These are phyloP conservation scores for Colletotrichum endophyticum DNA, from an alignment of 2,329 filamentous ascomycete genomes.

Conservation along the genomic window DNA sequence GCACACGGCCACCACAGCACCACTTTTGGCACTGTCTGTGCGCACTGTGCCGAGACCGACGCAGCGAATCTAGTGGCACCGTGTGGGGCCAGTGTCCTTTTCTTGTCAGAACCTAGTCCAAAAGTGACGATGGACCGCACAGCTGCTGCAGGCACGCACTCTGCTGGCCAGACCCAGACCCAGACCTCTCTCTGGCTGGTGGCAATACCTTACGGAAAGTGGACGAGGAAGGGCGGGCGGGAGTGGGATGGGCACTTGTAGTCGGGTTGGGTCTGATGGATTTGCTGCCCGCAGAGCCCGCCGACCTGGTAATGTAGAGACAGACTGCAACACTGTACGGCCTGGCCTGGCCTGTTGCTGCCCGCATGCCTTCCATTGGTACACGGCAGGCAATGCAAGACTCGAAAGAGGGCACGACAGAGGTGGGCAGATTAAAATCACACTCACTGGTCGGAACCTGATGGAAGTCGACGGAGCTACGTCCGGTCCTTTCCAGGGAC, in stretches of 20 bases:
- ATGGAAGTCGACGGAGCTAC: conserved; percentile 7
- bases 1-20: neutral
- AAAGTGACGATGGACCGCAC: neutral
- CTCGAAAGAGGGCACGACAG: neutral
- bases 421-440: neutral
- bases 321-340: neutral
- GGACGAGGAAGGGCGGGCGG: neutral
- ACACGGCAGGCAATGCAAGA: neutral
- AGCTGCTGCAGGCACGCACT: neutral
- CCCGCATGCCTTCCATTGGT: neutral
- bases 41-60: neutral
- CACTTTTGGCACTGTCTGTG: neutral
- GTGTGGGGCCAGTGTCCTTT: neutral
- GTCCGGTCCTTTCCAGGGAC: neutral
- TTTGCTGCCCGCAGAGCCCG: neutral
- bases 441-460: conserved; percentile 2
- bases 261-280: neutral
- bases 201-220: neutral
- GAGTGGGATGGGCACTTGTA: neutral
- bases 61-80: neutral
- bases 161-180: neutral
- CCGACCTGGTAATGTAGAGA: neutral
- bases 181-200: neutral
- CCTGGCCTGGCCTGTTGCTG: neutral
- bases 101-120: neutral